These are phyloP conservation scores for Pleurostoma richardsiae DNA, from an alignment of 2,329 filamentous ascomycete species.

Conservation along the genomic window DNA sequence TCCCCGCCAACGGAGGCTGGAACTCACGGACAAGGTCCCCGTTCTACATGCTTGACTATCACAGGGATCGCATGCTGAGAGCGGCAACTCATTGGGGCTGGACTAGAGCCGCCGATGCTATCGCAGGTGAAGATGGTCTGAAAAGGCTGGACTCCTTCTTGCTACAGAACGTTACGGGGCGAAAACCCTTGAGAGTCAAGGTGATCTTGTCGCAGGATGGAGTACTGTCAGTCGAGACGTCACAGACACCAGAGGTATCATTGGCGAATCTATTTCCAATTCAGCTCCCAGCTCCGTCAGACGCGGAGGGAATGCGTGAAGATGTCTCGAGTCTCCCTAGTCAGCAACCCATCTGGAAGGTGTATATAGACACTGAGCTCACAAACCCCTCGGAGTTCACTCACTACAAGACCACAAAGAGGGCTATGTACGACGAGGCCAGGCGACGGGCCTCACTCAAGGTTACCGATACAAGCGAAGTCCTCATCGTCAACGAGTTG, in stretches of 20 bases:
- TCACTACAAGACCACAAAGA: conserved; percentile 77
- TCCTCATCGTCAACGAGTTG: conserved; percentile 63
- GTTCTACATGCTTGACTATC: conserved; percentile 75
- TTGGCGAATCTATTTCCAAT: conserved; percentile 53
- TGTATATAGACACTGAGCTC: conserved; percentile 37
- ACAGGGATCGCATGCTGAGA: conserved; percentile 71
- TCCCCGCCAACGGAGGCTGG: conserved; percentile 39
- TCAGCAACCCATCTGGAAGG: conserved; percentile 27
- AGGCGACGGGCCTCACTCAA: conserved; percentile 55
- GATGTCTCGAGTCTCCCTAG: conserved; percentile 10
- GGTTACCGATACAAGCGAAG: conserved; percentile 55
- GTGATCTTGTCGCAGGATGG: conserved; percentile 49
- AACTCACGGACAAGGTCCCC: conserved; percentile 51
- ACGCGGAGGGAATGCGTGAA: neutral
- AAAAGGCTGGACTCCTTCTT: conserved; percentile 33
- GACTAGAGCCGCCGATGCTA: conserved; percentile 34
- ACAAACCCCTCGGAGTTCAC: conserved; percentile 60
- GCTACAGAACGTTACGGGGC: conserved; percentile 14
- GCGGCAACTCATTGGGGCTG: conserved; percentile 55
- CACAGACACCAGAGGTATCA: conserved; percentile 28
- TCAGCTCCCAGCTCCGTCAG: conserved; percentile 41
- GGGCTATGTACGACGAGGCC: conserved; percentile 67
- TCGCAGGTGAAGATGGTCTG: conserved; percentile 43
- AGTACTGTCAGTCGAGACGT: conserved; percentile 34
- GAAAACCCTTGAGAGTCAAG: conserved; percentile 42